These are phyloP conservation scores for Poa annua DNA, from an alignment of 176 grass and related monocot genomes.

Conservation along the genomic window DNA sequence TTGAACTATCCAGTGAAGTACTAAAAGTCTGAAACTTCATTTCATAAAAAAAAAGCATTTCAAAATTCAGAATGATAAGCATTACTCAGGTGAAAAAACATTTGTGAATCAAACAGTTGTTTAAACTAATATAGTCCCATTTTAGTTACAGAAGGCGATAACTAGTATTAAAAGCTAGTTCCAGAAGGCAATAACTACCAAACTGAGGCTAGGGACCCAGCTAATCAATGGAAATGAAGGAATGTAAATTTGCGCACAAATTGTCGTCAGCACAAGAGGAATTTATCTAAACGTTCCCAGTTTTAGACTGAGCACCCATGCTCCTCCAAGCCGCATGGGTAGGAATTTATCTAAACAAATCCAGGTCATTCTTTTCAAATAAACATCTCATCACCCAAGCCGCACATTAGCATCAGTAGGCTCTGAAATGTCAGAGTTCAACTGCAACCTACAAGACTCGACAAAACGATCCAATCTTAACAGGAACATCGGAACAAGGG, in stretches of 20 bases:
- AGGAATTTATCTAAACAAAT: no score
- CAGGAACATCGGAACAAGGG: not conserved
- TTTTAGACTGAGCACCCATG: not conserved
- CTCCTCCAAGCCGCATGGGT: no score
- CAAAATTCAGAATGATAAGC: slow-evolving; percentile 8
- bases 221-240: not conserved
- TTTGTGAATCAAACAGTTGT: not conserved
- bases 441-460: not conserved
- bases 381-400: not conserved
- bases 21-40: slow-evolving; percentile 5
- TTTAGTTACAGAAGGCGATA: no score
- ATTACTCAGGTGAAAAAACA: not conserved
- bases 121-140: not conserved
- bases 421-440: not conserved
- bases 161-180: not conserved
- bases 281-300: not conserved
- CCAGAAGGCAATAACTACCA: not conserved
- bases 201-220: not conserved
- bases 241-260: not conserved
- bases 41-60: not conserved
- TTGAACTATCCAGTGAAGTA: not conserved
- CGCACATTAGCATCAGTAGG: not conserved
- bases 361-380: no score
- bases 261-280: not conserved
- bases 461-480: not conserved